Base-by-base conservation (phyloP, 495 filamentous ascomycete genomes). In the Penicillium robsamsonii region DNA sequence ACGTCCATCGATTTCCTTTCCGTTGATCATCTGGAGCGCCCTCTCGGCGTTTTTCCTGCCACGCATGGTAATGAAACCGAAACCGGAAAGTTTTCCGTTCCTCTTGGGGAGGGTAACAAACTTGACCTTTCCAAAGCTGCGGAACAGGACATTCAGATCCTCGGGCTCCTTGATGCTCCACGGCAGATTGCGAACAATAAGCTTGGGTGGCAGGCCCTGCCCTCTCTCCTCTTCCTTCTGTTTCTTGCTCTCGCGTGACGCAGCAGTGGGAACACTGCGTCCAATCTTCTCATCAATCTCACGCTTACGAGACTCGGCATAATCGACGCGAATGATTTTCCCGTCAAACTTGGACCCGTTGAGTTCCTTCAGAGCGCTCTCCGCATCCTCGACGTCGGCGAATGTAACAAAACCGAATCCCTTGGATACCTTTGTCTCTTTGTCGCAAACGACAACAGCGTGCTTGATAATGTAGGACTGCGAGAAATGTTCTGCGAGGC, bases 391-490 rank as follows among this genome's bases (percentile, higher is more conserved):
- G 48, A 88, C 79, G 64, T 97, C 93, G 64, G 92, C 87, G 64
- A 97, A 96, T 12, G 94, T 96, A 45, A 97, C 92, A 72, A 99
- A 99, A 46, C 94, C 94, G 70, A 89, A 99, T 10, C 93, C 93
- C 61, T 90, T 88, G 18, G 89, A 96, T 46, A 82, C 73, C 64
- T 96, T 96, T 7, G 90, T 94, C 55, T 80, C 72, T 1, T 87
- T 81, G 68, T 97, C 92, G 31, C 83, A 74, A 18, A 99, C 90
- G 12, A 91, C 90, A 5, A 87, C 88, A 49, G 93, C 93, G 71
- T 97, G 94, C 69, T 96, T 97, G 67, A 97, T 80, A 22, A 96
- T 91, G 67, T 91, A 97, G 51, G 87, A 85, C 70, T 96, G 85
- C 5, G 94, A 99, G 73, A 99, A 99, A 72, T 88, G 84, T 56